Evolutionary conservation across 148 eudicot species (phyloP), one percentile per base, ranked within the genome.

Genomic region (Pharnaceum exiguum): DNA sequence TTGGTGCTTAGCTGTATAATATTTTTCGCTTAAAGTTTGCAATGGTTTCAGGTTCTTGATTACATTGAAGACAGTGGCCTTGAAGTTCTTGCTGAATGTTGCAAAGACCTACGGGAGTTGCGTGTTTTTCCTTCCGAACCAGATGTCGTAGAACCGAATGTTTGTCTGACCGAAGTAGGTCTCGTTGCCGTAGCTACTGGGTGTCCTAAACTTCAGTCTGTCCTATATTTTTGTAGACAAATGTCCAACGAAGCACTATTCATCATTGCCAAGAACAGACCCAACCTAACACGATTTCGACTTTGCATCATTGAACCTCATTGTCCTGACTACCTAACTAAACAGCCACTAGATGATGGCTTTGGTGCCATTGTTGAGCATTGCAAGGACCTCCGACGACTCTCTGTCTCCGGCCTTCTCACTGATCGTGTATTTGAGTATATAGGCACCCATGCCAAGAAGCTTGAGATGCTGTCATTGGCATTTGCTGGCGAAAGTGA

Each of bases 71-170:
- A 93, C 55, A 51, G 71, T 44, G 98, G 98, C 29, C 87, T 93
- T 7, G 83, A 81, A 56, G 70, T 74, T 39, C 73, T 93, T 33
- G 90, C 98, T 24, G 58, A 68, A 8, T 75, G 84, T 6, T 93
- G 98, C 72, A 88, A 88, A 71, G 85, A 88, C 60, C 75, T 93
- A 17, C 73, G 74, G 36, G 98, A 88, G 57, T 70, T 93, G 24
- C 66, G 95, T 27, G 98, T 93, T 17, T 85, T 93, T 44, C 95
- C 90, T 3, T 93, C 98, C 0, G 96, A 93, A 51, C 98, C 98
- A 13, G 88, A 57, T 67, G 82, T 61, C 35, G 67, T 66, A 9
- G 98, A 85, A 62, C 84, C 89, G 10, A 81, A 89, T 36, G 94
- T 88, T 7, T 63, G 79, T 44, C 66, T 93, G 55, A 93, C 96